A percentile compares a stretch with the other conserved stretches of the same genome.
phyloP scores from a whole-genome alignment of 495 filamentous ascomycete species.

The Trichoderma asperelloides region DNA sequence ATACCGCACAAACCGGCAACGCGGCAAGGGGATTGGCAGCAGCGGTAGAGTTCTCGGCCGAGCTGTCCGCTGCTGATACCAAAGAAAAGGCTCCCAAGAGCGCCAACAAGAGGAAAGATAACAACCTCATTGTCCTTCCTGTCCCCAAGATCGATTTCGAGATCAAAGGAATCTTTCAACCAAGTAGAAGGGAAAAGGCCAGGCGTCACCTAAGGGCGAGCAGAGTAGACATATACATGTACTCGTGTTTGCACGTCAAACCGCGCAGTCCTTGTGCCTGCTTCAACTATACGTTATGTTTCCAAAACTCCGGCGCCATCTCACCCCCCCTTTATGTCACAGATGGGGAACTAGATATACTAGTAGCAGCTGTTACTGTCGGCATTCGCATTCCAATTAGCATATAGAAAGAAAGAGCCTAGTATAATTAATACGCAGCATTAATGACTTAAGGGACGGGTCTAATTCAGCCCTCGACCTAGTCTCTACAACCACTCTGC shows the following conservation, averaged over 20 bases:
- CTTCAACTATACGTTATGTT: neutral
- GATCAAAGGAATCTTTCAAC: neutral
- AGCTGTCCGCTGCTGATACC: neutral
- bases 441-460: neutral
- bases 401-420: neutral
- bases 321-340: neutral
- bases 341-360: neutral
- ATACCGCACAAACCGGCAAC: neutral
- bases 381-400: neutral
- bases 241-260: neutral
- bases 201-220: neutral
- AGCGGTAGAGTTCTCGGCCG: neutral
- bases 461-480: neutral
- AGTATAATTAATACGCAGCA: neutral
- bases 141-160: neutral
- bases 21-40: neutral
- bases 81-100: neutral
- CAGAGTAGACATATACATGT: too few relatives aligned
- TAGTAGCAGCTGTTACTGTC: neutral
- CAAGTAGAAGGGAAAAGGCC: neutral
- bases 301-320: too few relatives aligned
- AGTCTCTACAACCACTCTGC: neutral
- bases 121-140: neutral
- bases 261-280: neutral
- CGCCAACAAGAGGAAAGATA: neutral